A percentile compares a stretch with the other conserved stretches of the same genome.
phyloP scores from a whole-genome alignment of 495 filamentous ascomycete species.

The Pyrenula aspistea region DNA sequence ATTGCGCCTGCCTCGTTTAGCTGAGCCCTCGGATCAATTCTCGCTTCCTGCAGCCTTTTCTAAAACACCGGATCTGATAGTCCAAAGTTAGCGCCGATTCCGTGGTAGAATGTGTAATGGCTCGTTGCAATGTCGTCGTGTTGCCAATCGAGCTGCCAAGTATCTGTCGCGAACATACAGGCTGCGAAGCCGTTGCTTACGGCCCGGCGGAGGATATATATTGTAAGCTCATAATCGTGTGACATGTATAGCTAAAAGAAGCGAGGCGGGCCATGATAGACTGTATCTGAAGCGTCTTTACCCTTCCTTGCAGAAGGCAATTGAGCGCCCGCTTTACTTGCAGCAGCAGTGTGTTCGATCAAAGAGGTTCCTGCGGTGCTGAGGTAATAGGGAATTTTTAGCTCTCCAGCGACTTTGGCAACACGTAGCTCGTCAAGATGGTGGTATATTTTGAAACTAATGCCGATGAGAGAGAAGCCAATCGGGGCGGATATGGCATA shows the following conservation, averaged over 20 bases:
- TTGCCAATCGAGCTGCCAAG: conserved; percentile 45
- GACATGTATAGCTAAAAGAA: conserved; percentile 59
- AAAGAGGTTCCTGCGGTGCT: conserved; percentile 28
- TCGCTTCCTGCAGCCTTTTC: conserved; percentile 31
- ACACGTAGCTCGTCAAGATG: conserved; percentile 27
- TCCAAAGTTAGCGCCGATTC: conserved; percentile 41
- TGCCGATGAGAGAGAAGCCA: conserved; percentile 39
- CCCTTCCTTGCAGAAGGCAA: background rate
- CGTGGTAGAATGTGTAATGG: conserved; percentile 12
- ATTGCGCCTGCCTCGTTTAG: conserved; percentile 37
- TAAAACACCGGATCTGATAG: conserved; percentile 47
- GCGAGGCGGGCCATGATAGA: conserved; percentile 23
- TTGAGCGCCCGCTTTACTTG: conserved; percentile 4
- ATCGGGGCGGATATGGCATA: conserved; percentile 43
- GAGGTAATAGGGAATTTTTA: conserved; percentile 37
- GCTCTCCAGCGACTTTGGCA: conserved; percentile 26
- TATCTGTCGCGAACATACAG: conserved; percentile 52
- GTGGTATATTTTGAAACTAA: conserved; percentile 40
- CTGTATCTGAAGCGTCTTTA: background rate
- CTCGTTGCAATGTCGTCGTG: conserved; percentile 42
- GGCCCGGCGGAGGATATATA: conserved; percentile 38
- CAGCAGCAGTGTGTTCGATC: conserved; percentile 31
- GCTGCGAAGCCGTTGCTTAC: conserved; percentile 38
- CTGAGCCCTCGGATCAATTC: conserved; percentile 39
- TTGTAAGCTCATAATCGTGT: conserved; percentile 35